Percentiles rank a stretch among this genome's conserved stretches.
Evolutionary conservation across 371 early-diverging fungal species (phyloP).

Genomic region (Globomyces sp.): DNA sequence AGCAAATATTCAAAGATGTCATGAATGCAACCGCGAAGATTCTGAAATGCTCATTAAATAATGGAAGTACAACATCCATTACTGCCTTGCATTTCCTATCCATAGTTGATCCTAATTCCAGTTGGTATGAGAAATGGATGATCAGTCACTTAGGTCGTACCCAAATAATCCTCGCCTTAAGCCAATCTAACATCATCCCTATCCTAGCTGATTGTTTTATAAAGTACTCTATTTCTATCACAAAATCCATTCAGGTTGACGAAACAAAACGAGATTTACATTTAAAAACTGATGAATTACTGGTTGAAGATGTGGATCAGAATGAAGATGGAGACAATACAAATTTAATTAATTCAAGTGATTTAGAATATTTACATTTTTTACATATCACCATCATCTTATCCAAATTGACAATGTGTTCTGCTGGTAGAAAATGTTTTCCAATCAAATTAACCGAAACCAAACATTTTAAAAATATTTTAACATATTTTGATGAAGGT

Average conservation of each 20-base stretch:
- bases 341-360: conserved; percentile 19
- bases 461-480: not conserved
- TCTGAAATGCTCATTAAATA: conserved; percentile 16
- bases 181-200: conserved; percentile 19
- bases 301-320: conserved; percentile 45
- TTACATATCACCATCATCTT: conserved; percentile 35
- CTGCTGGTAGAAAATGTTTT: conserved; percentile 35
- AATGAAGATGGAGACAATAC: conserved; percentile 37
- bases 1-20: conserved; percentile 35
- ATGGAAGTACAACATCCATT: not conserved
- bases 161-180: conserved; percentile 27
- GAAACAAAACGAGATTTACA: not conserved
- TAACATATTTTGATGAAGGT: not conserved
- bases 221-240: not conserved
- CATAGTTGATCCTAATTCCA: conserved; percentile 33
- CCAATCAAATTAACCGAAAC: conserved; percentile 24
- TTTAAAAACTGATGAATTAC: conserved; percentile 29
- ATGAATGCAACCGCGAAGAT: conserved; percentile 35
- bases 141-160: conserved; percentile 34
- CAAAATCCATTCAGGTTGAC: not conserved
- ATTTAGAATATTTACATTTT: conserved; percentile 41
- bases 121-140: conserved; percentile 51
- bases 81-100: conserved; percentile 36
- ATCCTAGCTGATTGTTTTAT: conserved; percentile 26
- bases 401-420: conserved; percentile 25